Evolutionary conservation across 106 monocot species (phyloP).

Genomic region (Dendrobium huoshanense): DNA sequence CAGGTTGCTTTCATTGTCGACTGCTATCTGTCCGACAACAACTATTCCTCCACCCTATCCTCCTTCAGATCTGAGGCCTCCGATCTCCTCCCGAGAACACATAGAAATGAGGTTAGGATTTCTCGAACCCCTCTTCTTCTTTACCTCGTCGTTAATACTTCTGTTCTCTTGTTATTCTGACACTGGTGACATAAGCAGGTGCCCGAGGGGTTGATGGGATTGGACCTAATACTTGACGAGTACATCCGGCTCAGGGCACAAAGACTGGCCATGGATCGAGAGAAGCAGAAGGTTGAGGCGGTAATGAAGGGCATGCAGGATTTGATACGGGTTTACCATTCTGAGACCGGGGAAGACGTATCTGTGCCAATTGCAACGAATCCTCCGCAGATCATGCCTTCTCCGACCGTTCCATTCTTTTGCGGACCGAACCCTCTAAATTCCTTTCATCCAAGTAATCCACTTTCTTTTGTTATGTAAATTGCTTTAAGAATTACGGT

Average conservation of each 20-base stretch:
- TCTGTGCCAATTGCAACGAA: constrained; percentile 7
- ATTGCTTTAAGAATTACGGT: neutral
- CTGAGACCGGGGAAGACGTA: neutral
- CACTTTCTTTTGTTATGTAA: neutral
- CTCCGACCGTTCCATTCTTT: constrained; percentile 6
- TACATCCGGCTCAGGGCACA: constrained; percentile 76
- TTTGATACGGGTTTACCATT: constrained; percentile 37
- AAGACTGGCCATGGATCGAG: constrained; percentile 41
- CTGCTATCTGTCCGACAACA: constrained; percentile 73
- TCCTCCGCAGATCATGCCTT: constrained; percentile 10
- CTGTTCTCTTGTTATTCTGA: neutral
- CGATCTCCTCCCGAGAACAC: constrained; percentile 54
- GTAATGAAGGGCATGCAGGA: constrained; percentile 50
- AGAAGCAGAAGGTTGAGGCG: constrained; percentile 46
- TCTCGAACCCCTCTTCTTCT: neutral
- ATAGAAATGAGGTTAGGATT: constrained; percentile 31
- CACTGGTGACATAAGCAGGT: constrained; percentile 8
- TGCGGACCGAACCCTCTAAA: constrained; percentile 10
- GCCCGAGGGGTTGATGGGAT: constrained; percentile 54
- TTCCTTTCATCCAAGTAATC: constrained; percentile 25
- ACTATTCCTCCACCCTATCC: constrained; percentile 44
- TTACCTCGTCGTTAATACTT: neutral
- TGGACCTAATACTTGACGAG: constrained; percentile 68
- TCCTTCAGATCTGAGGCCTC: constrained; percentile 72
- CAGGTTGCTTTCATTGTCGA: constrained; percentile 90